Percentiles rank a stretch among this genome's conserved stretches.
These are phyloP conservation scores for Xylaria sp. DNA, from an alignment of 2,329 filamentous ascomycete species.

Conservation along the genomic window DNA sequence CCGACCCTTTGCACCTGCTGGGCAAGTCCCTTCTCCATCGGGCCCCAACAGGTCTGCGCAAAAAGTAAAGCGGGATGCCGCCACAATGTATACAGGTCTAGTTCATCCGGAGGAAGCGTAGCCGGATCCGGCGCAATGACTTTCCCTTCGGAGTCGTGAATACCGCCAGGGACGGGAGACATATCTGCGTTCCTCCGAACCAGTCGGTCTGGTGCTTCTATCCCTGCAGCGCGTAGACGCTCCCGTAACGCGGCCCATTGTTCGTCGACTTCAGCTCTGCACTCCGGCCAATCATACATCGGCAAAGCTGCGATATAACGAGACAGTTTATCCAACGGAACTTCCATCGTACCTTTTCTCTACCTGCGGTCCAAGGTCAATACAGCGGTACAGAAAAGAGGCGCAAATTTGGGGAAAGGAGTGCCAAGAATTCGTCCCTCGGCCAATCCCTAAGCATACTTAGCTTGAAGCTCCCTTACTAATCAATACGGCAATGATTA, in stretches of 20 bases:
- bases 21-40: slow-evolving; percentile 24
- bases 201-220: slow-evolving; percentile 21
- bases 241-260: slow-evolving; percentile 24
- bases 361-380: not conserved
- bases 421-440: not conserved
- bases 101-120: slow-evolving; percentile 22
- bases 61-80: slow-evolving; percentile 22
- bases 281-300: slow-evolving; percentile 31
- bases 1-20: slow-evolving; percentile 19
- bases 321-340: not conserved
- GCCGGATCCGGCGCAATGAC: slow-evolving; percentile 24
- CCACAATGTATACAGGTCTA: slow-evolving; percentile 25
- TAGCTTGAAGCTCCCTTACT: not conserved
- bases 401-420: not conserved
- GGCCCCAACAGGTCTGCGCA: slow-evolving; percentile 24
- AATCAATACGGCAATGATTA: not conserved
- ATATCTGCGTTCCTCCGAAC: slow-evolving; percentile 27
- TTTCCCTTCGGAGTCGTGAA: slow-evolving; percentile 16
- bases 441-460: not conserved
- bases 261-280: slow-evolving; percentile 18
- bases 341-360: not conserved
- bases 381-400: not conserved
- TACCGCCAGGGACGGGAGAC: slow-evolving; percentile 22
- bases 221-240: slow-evolving; percentile 16
- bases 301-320: slow-evolving; percentile 24